Conservation (phyloP, 306 rosid genomes). For the Luffa acutangula region DNA sequence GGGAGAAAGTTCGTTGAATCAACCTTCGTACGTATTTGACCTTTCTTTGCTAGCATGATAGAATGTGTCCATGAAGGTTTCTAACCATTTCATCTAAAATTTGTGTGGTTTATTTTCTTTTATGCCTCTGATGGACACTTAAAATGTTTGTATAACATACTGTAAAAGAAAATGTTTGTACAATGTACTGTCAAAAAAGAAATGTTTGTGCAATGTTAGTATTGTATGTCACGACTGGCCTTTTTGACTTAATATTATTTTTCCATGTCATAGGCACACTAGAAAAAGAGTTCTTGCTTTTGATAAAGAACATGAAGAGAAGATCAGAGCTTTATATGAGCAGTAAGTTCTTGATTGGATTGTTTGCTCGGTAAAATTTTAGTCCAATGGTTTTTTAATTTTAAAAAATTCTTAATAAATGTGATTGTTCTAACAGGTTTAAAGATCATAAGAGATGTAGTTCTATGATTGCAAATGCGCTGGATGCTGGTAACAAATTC, state of each 20-base stretch:
- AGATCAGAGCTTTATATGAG: slow-evolving; percentile 57
- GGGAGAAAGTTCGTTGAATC: slow-evolving; percentile 26
- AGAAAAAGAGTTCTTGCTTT: slow-evolving; percentile 59
- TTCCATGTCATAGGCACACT: slow-evolving; percentile 31
- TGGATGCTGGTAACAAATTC: slow-evolving; percentile 49
- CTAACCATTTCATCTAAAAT: slow-evolving; percentile 2
- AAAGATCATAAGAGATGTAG: slow-evolving; percentile 76
- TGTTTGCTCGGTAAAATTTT: neutral
- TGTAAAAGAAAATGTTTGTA: neutral
- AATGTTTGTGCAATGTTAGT: neutral
- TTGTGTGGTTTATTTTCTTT: neutral
- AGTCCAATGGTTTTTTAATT: neutral
- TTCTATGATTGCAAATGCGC: slow-evolving; percentile 76
- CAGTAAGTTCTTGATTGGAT: slow-evolving; percentile 48
- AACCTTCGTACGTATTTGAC: slow-evolving; percentile 41
- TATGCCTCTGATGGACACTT: neutral
- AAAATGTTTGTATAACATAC: neutral
- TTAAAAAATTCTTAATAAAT: neutral
- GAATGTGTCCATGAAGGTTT: neutral
- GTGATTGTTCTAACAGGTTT: slow-evolving; percentile 31
- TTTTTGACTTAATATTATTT: neutral
- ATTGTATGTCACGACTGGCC: neutral
- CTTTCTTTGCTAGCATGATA: neutral
- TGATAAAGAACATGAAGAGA: slow-evolving; percentile 64
- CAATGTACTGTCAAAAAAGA: neutral